Conservation (phyloP, 805 yeast genomes). For the Groenewaldozyma tartarivorans region DNA sequence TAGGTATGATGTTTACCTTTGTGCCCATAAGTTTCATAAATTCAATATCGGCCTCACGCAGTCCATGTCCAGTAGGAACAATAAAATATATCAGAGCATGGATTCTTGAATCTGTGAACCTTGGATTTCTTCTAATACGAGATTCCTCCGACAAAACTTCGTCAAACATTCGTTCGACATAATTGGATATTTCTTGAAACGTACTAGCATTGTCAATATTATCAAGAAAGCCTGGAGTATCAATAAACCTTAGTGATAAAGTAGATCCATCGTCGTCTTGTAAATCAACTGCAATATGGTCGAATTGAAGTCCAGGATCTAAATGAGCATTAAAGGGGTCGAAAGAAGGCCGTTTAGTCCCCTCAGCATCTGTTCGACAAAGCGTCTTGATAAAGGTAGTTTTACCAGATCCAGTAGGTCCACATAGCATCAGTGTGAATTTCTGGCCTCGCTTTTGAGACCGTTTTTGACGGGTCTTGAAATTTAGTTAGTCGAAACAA, state of each 20-base stretch:
- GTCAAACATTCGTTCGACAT: conserved; percentile 64
- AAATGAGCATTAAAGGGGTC: conserved; percentile 20
- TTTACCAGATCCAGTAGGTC: conserved; percentile 83
- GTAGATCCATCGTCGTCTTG: conserved; percentile 72
- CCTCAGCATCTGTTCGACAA: conserved; percentile 34
- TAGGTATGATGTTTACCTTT: conserved; percentile 77
- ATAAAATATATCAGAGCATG: conserved; percentile 74
- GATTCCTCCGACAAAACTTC: conserved; percentile 65
- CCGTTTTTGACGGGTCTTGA: conserved; percentile 55
- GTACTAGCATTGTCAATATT: conserved; percentile 54
- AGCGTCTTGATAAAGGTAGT: conserved; percentile 88
- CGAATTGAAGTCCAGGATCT: conserved; percentile 30
- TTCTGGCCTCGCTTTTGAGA: conserved; percentile 75
- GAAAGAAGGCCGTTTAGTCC: conserved; percentile 12
- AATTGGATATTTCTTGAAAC: conserved; percentile 41
- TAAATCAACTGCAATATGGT: conserved; percentile 27
- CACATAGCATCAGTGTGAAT: conserved; percentile 79
- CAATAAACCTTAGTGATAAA: conserved; percentile 44
- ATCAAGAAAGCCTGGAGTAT: conserved; percentile 74
- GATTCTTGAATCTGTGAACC: conserved; percentile 62
- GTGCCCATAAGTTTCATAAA: conserved; percentile 70
- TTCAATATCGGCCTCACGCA: conserved; percentile 64
- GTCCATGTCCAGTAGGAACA: conserved; percentile 44
- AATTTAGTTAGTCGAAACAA: not conserved
- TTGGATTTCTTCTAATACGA: conserved; percentile 64